These are phyloP conservation scores for Lyophyllum decastes DNA, from an alignment of 768 basidiomycete genomes.

Conservation along the genomic window DNA sequence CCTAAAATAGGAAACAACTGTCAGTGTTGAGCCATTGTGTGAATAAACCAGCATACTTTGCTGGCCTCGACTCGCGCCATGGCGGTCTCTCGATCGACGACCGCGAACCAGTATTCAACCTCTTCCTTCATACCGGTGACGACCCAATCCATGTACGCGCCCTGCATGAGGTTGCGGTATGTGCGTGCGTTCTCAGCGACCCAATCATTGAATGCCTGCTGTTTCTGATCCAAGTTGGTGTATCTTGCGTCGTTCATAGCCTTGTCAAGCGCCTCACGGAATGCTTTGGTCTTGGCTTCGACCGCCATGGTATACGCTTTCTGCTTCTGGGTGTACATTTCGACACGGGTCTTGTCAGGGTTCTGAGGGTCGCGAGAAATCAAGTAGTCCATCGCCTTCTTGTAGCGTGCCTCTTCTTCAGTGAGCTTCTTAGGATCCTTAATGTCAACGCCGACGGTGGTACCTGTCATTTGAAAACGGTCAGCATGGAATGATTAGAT, in stretches of 20 bases:
- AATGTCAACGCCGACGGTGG: neutral
- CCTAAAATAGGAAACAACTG: neutral
- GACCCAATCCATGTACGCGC: constrained; percentile 4
- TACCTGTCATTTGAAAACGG: neutral
- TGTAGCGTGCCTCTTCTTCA: neutral
- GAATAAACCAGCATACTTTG: neutral
- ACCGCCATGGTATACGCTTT: neutral
- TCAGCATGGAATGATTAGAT: neutral
- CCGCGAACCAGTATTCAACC: constrained; percentile 1
- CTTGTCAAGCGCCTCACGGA: neutral
- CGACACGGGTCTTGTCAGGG: neutral
- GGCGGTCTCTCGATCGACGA: constrained; percentile 7
- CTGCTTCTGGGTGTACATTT: neutral
- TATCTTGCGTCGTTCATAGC: neutral
- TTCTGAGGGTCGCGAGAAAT: neutral
- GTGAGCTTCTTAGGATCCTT: neutral
- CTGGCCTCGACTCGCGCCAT: constrained; percentile 8
- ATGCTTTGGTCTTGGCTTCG: neutral
- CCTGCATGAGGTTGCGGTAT: neutral
- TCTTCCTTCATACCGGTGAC: neutral
- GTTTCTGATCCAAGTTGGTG: neutral
- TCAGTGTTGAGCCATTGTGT: neutral
- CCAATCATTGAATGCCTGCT: neutral
- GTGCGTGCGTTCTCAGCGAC: neutral
- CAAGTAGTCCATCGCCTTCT: constrained; percentile 1